Base-by-base conservation (phyloP, 2,329 filamentous ascomycete species). In the Fusarium mundagurra region DNA sequence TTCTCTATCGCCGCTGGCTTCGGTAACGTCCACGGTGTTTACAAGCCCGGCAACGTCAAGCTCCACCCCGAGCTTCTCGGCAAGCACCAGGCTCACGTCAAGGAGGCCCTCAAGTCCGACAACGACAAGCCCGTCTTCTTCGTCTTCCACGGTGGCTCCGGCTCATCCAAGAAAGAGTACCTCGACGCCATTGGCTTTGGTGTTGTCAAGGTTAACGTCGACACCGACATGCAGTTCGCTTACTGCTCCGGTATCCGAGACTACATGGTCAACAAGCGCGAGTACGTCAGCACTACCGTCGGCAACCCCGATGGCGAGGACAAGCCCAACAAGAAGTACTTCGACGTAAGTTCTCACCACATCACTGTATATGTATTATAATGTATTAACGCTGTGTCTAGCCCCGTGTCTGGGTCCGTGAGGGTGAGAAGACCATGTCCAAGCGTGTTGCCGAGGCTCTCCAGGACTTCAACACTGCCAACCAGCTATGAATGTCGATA, bases 271-370 rank as follows among this genome's bases (percentile, higher is more conserved):
- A 93, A 91, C 84, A 98, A 98, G 91, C 95, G 97, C 88, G 96
- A 98, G 80, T 99, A 98, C 89, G 87, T 99, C 79, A 86, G 90
- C 87, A 91, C 89, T 70, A 90, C 94, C 81, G 93, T 99, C 78
- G 96, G 96, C 81, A 99, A 98, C 90, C 96, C 96, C 76, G 95
- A 98, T 58, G 95, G 96, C 71, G 92, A 91, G 27, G 94, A 98
- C 88, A 98, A 98, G 93, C 96, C 96, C 82, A 99, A 99, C 92
- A 99, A 99, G 94, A 98, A 98, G 88, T 92, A 88, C 88, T 95
- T 93, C 80, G 92, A 93, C 78, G 85, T 84, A 80, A 83, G 83
- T 82, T 71, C 62, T 51, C 31, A 62, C 27, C 33, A 13, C 53
- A 50, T 47, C 36, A 5, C 43, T 24, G 14, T 20, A 8, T 22